These are phyloP conservation scores for Alternaria hordeiaustralica DNA, from an alignment of 2,329 filamentous ascomycete genomes.

Conservation along the genomic window DNA sequence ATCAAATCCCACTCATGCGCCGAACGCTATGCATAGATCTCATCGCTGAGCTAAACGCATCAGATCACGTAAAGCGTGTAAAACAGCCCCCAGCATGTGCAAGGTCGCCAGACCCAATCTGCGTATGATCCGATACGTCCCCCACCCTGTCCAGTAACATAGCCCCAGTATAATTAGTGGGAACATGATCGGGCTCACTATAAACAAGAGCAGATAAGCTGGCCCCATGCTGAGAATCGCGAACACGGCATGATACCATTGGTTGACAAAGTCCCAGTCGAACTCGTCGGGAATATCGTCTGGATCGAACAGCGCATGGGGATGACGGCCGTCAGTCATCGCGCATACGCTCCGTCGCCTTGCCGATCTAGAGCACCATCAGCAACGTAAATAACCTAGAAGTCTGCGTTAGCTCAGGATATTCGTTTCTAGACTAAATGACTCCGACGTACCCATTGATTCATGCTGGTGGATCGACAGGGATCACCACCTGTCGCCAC, in stretches of 20 bases:
- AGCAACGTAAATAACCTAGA: neutral
- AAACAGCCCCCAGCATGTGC: neutral
- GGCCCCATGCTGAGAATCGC: constrained; percentile 5
- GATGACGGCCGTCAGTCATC: neutral
- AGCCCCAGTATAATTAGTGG: neutral
- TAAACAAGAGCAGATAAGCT: constrained; percentile 1
- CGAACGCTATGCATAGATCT: constrained; percentile 1
- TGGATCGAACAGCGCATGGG: neutral
- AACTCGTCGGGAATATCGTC: neutral
- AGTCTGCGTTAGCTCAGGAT: neutral
- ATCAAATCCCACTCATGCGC: neutral
- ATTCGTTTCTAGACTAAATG: neutral
- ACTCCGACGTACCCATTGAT: neutral
- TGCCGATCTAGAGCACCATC: neutral
- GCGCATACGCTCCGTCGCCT: neutral
- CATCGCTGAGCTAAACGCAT: neutral
- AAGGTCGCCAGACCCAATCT: neutral
- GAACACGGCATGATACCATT: neutral
- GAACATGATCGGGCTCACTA: neutral
- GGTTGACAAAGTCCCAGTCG: neutral
- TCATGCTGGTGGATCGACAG: neutral
- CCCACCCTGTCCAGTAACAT: neutral
- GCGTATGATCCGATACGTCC: neutral
- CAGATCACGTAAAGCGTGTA: neutral
- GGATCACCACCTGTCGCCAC: constrained; percentile 17